These are phyloP conservation scores for Crepidotus variabilis DNA, from an alignment of 768 basidiomycete genomes.

Conservation along the genomic window DNA sequence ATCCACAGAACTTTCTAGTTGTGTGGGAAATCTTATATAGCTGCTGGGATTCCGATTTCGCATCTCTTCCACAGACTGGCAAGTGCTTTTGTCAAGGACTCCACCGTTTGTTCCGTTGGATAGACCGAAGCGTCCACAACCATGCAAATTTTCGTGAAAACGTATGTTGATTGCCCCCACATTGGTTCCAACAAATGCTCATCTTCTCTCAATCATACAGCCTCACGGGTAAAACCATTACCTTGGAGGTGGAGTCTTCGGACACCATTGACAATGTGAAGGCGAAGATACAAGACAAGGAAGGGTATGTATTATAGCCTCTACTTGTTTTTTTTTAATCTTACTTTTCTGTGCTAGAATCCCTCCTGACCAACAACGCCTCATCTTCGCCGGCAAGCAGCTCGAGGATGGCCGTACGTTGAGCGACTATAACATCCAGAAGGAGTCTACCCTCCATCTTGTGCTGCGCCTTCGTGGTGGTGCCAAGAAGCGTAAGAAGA, in stretches of 20 bases:
- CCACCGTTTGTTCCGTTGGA: constrained; percentile 89
- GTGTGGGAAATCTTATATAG: constrained; percentile 27
- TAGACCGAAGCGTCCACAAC: constrained; percentile 73
- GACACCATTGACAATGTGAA: constrained; percentile 99
- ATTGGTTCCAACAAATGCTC: constrained; percentile 3
- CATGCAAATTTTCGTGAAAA: constrained; percentile 99
- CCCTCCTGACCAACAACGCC: constrained; percentile 91
- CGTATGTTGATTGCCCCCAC: constrained; percentile 46
- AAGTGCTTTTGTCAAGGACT: constrained; percentile 89
- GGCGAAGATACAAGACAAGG: constrained; percentile 96
- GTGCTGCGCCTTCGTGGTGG: constrained; percentile 98
- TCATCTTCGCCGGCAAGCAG: constrained; percentile 99
- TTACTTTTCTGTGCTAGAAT: constrained; percentile 43
- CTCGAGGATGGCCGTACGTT: constrained; percentile 98
- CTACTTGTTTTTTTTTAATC: constrained; percentile 5
- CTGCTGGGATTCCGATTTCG: background rate
- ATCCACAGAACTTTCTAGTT: constrained; percentile 34
- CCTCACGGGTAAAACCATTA: constrained; percentile 99
- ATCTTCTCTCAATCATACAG: constrained; percentile 31
- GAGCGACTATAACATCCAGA: constrained; percentile 97
- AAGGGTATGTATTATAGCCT: constrained; percentile 54
- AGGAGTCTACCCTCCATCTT: constrained; percentile 97
- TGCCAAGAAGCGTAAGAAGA: constrained; percentile 99
- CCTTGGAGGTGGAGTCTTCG: constrained; percentile 95
- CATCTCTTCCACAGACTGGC: constrained; percentile 27